Evolutionary conservation across 257 asterid species (phyloP).

Genomic region (Primulina huaijiensis): DNA sequence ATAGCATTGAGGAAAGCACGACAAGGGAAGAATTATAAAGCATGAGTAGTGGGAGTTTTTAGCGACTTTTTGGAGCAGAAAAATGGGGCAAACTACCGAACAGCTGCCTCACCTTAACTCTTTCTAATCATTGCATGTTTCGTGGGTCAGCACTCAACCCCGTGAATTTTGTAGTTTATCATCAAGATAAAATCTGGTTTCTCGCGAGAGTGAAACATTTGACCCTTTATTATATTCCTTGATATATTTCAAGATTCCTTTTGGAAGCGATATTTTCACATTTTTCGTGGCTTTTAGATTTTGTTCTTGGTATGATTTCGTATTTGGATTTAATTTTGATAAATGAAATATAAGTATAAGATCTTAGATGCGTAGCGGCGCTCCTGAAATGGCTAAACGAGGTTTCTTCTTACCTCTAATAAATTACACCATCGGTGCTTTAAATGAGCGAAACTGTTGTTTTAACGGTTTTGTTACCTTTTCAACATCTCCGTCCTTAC

Average conservation of each 20-base stretch:
- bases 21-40: conserved; percentile 19
- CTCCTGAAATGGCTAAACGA: too few relatives aligned
- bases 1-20: conserved; percentile 23
- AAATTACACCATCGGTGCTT: too few relatives aligned
- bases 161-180: conserved; percentile 24
- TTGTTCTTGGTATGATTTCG: too few relatives aligned
- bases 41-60: conserved; percentile 17
- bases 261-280: too few relatives aligned
- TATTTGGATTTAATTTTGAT: too few relatives aligned
- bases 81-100: not conserved
- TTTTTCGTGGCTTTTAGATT: too few relatives aligned
- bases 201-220: not conserved
- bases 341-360: too few relatives aligned
- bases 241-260: too few relatives aligned
- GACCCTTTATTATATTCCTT: not conserved
- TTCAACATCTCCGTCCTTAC: not conserved
- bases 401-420: too few relatives aligned
- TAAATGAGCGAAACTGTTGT: not conserved
- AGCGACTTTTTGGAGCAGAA: conserved; percentile 31
- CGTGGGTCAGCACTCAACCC: conserved; percentile 50
- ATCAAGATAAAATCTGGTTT: not conserved
- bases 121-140: conserved; percentile 55
- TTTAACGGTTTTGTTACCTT: not conserved
- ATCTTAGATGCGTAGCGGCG: too few relatives aligned
- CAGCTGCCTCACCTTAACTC: conserved; percentile 25